Percentiles rank a stretch among this genome's conserved stretches.
phyloP scores from a whole-genome alignment of 1,284 basidiomycete species.

The Heimioporus retisporus region DNA sequence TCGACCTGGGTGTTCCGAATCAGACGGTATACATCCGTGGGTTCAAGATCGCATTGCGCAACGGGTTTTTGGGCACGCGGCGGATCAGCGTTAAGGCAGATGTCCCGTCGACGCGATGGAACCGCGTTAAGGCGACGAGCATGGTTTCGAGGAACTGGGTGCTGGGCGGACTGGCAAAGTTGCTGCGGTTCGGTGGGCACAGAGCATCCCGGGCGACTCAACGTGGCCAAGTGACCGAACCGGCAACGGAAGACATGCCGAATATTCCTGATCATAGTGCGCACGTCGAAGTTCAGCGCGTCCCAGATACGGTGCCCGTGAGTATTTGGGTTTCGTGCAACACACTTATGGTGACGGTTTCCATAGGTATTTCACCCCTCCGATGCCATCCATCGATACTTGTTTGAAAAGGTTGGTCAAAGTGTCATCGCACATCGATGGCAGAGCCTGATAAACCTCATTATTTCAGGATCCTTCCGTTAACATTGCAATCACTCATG shows the following conservation, averaged over 20 bases:
- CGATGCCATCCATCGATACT: neutral
- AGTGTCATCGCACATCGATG: neutral
- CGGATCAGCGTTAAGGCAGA: neutral
- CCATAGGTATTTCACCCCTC: neutral
- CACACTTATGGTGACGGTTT: neutral
- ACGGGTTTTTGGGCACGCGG: neutral
- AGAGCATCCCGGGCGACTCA: neutral
- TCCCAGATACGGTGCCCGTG: neutral
- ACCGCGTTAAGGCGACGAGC: neutral
- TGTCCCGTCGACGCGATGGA: neutral
- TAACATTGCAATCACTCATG: neutral
- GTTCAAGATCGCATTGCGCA: neutral
- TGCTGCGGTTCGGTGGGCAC: neutral
- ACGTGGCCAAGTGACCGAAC: neutral
- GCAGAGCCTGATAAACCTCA: neutral
- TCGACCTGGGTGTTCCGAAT: neutral
- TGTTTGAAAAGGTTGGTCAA: neutral
- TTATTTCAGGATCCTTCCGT: neutral
- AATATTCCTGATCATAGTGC: neutral
- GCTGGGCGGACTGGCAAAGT: neutral
- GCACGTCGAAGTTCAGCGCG: neutral
- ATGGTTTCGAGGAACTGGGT: neutral
- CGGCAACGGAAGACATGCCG: neutral
- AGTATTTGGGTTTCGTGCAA: neutral
- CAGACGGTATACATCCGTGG: neutral